phyloP scores from a whole-genome alignment of 2,329 filamentous ascomycete genomes.

The Trichoderma breve region DNA sequence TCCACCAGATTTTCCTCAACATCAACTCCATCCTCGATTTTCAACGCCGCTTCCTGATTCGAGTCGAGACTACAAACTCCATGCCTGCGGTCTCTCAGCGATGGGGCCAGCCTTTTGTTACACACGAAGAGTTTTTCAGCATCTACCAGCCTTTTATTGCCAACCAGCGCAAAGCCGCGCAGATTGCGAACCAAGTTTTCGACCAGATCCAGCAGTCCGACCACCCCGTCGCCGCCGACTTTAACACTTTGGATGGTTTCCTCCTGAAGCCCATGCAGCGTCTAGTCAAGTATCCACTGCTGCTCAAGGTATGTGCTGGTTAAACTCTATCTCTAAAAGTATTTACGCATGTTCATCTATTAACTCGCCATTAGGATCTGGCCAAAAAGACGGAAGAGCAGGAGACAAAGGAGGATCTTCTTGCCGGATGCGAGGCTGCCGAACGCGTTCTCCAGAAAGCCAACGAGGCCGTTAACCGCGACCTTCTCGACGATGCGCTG shows the following conservation, averaged over 20 bases:
- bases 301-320: slow-evolving; percentile 65
- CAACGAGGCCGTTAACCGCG: slow-evolving; percentile 86
- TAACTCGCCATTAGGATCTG: slow-evolving; percentile 60
- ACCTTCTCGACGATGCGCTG: slow-evolving; percentile 79
- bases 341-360: neutral
- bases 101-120: slow-evolving; percentile 90
- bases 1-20: slow-evolving; percentile 95
- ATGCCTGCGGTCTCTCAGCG: slow-evolving; percentile 73
- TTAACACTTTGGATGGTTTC: slow-evolving; percentile 86
- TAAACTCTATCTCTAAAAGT: slow-evolving; percentile 6
- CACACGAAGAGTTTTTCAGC: slow-evolving; percentile 81
- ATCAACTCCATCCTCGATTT: slow-evolving; percentile 94
- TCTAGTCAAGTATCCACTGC: slow-evolving; percentile 87
- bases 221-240: slow-evolving; percentile 79
- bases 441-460: slow-evolving; percentile 79
- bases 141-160: slow-evolving; percentile 98
- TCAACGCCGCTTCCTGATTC: slow-evolving; percentile 89
- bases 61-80: slow-evolving; percentile 92
- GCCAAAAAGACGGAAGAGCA: slow-evolving; percentile 80
- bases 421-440: slow-evolving; percentile 74
- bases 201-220: slow-evolving; percentile 78
- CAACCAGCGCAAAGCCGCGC: slow-evolving; percentile 88
- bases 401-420: slow-evolving; percentile 68
- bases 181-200: slow-evolving; percentile 79
- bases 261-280: slow-evolving; percentile 95